A percentile compares a stretch with the other conserved stretches of the same genome.
Conservation (phyloP, 2,329 filamentous ascomycete species). For the Stemphylium lycopersici region DNA sequence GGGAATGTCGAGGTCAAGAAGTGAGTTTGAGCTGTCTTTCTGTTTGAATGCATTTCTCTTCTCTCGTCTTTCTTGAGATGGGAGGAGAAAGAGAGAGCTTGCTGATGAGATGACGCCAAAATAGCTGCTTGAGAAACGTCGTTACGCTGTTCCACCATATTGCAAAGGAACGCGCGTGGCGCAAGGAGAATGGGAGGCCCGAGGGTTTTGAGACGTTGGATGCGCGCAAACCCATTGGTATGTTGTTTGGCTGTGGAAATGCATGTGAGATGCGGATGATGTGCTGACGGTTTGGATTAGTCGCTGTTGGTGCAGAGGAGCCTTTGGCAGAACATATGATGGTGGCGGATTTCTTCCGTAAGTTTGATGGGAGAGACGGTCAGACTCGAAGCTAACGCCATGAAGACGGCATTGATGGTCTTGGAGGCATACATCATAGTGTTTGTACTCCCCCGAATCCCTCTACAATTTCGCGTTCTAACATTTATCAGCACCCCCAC, state of each 20-base stretch:
- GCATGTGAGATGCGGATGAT: neutral
- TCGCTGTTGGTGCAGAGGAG: slow-evolving; percentile 85
- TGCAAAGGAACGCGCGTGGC: slow-evolving; percentile 86
- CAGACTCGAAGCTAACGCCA: slow-evolving; percentile 8
- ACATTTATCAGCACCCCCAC: slow-evolving; percentile 52
- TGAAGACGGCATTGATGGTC: slow-evolving; percentile 55
- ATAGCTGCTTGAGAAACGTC: slow-evolving; percentile 82
- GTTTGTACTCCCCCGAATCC: slow-evolving; percentile 30
- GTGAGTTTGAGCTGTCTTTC: slow-evolving; percentile 52
- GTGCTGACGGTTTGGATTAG: slow-evolving; percentile 31
- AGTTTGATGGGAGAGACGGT: slow-evolving; percentile 39
- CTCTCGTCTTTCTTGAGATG: neutral
- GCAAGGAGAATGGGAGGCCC: slow-evolving; percentile 68
- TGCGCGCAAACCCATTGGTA: slow-evolving; percentile 71
- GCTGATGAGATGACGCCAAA: neutral
- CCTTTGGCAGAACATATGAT: slow-evolving; percentile 83
- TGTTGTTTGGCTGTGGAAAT: neutral
- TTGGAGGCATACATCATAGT: slow-evolving; percentile 57
- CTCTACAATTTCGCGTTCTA: neutral
- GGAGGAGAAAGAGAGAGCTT: neutral
- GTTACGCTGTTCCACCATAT: slow-evolving; percentile 91
- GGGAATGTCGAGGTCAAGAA: slow-evolving; percentile 89
- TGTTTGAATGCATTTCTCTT: neutral
- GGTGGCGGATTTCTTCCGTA: slow-evolving; percentile 78
- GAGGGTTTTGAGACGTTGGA: slow-evolving; percentile 76